A percentile compares a stretch with the other conserved stretches of the same genome.
These are phyloP conservation scores for Mollisia scopiformis DNA, from an alignment of 2,329 filamentous ascomycete genomes.

Conservation along the genomic window DNA sequence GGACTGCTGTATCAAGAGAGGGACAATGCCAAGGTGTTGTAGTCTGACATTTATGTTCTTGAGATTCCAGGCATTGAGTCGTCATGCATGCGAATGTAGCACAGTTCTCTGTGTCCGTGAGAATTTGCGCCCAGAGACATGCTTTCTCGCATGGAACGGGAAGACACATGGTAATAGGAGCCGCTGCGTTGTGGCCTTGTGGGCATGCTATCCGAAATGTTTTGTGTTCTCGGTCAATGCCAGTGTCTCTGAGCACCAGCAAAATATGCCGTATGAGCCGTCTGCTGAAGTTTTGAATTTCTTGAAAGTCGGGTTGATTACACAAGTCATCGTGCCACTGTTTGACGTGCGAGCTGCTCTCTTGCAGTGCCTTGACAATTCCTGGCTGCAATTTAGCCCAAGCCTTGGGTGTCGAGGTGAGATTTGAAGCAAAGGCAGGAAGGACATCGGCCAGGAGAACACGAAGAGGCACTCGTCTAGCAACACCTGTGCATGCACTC, in stretches of 20 bases:
- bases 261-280: constrained; percentile 3
- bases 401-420: background rate
- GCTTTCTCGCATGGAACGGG: constrained; percentile 13
- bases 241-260: constrained; percentile 11
- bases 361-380: background rate
- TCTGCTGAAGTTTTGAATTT: too few relatives aligned
- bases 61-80: constrained; percentile 10
- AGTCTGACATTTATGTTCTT: constrained; percentile 1
- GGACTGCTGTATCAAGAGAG: constrained; percentile 11
- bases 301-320: background rate
- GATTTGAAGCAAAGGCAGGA: background rate
- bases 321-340: background rate
- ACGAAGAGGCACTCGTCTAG: constrained; percentile 24
- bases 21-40: constrained; percentile 2
- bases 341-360: background rate
- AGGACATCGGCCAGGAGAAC: constrained; percentile 24
- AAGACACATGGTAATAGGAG: constrained; percentile 3
- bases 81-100: constrained; percentile 20
- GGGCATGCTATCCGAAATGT: constrained; percentile 12
- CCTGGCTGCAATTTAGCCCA: background rate
- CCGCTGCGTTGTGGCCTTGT: too few relatives aligned
- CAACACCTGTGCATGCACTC: constrained; percentile 30
- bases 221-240: constrained; percentile 5
- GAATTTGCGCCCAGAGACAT: constrained; percentile 17
- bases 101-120: constrained; percentile 14